Evolutionary conservation across 2,329 filamentous ascomycete genomes (phyloP).

Genomic region (Aspergillus terreus): DNA sequence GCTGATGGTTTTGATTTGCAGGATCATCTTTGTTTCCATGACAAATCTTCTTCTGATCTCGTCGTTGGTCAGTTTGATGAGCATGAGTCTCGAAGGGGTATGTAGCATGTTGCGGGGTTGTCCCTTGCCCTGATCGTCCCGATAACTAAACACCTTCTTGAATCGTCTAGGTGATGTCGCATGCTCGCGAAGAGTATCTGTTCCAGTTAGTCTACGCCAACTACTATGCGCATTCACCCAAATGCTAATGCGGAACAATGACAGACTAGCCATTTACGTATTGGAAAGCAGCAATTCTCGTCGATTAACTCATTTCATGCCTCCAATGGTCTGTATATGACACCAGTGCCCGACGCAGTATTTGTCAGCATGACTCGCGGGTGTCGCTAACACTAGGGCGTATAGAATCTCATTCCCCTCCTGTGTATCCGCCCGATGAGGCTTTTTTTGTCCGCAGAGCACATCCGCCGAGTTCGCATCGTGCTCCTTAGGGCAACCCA

Average conservation of each 20-base stretch:
- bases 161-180: slow-evolving; percentile 47
- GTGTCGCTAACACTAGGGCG: background rate
- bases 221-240: background rate
- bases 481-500: slow-evolving; percentile 58
- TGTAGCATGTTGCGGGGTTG: slow-evolving; percentile 9
- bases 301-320: slow-evolving; percentile 46
- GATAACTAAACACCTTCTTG: background rate
- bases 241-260: slow-evolving; percentile 10
- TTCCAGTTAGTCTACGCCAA: slow-evolving; percentile 46
- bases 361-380: background rate
- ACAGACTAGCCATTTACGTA: slow-evolving; percentile 42
- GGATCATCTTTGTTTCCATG: slow-evolving; percentile 58
- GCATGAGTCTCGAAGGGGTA: slow-evolving; percentile 56
- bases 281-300: slow-evolving; percentile 45
- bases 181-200: slow-evolving; percentile 60
- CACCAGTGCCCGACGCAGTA: background rate
- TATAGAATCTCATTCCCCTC: slow-evolving; percentile 57
- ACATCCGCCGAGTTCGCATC: slow-evolving; percentile 54
- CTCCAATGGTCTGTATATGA: slow-evolving; percentile 38
- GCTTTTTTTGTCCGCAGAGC: slow-evolving; percentile 53
- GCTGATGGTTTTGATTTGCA: slow-evolving; percentile 20
- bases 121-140: background rate
- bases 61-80: slow-evolving; percentile 56
- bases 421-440: slow-evolving; percentile 55
- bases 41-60: slow-evolving; percentile 61